phyloP scores from a whole-genome alignment of 2,329 filamentous ascomycete genomes.

The Westerdykella sp. region DNA sequence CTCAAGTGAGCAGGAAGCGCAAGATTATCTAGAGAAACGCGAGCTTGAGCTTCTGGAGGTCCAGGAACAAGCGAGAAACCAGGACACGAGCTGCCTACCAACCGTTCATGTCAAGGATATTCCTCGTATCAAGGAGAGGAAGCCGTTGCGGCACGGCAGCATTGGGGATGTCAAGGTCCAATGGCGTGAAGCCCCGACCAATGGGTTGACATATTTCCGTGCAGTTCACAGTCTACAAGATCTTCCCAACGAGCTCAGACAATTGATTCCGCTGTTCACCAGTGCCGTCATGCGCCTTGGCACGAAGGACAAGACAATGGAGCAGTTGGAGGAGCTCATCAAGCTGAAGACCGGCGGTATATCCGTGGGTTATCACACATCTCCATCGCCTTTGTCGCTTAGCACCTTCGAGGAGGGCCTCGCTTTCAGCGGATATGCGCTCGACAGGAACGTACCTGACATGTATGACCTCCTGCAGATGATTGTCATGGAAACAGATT shows the following conservation, averaged over 20 bases:
- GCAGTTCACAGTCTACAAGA: constrained; percentile 74
- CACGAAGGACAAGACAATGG: constrained; percentile 81
- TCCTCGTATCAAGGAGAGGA: constrained; percentile 67
- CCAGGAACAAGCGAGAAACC: constrained; percentile 75
- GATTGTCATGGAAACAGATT: constrained; percentile 80
- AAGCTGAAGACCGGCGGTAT: constrained; percentile 94
- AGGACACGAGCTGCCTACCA: constrained; percentile 81
- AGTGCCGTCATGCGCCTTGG: constrained; percentile 91
- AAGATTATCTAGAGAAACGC: constrained; percentile 64
- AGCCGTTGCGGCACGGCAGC: constrained; percentile 55
- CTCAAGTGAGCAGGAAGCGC: constrained; percentile 64
- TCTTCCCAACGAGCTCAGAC: constrained; percentile 75
- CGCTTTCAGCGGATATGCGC: constrained; percentile 74
- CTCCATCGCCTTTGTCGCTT: constrained; percentile 68
- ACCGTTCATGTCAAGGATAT: constrained; percentile 88
- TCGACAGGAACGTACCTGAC: constrained; percentile 82
- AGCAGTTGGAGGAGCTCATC: constrained; percentile 90
- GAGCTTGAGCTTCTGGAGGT: constrained; percentile 75
- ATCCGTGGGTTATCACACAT: constrained; percentile 75
- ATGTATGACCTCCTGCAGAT: constrained; percentile 84
- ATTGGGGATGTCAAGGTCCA: constrained; percentile 65
- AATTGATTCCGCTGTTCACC: constrained; percentile 82
- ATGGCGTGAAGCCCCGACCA: constrained; percentile 89
- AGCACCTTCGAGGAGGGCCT: constrained; percentile 71
- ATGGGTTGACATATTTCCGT: constrained; percentile 92